These are phyloP conservation scores for Leishmania lainsoni DNA, from an alignment of 208 protist genomes.

Conservation along the genomic window DNA sequence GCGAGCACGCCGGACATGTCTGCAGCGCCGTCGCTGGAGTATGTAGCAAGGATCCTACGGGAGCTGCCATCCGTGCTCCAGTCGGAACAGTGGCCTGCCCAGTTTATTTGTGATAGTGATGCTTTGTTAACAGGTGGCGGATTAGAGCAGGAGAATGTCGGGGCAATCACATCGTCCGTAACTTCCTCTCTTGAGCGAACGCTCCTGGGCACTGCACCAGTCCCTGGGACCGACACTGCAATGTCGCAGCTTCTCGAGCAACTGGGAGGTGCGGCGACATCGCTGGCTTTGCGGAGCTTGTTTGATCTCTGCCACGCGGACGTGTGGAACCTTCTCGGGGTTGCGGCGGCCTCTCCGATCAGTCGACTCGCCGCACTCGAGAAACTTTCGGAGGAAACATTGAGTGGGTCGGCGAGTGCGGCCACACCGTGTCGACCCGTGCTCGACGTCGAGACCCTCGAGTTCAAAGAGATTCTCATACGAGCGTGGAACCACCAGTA, in stretches of 20 bases:
- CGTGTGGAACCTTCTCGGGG: conserved; percentile 27
- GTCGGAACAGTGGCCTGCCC: conserved; percentile 44
- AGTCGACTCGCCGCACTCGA: conserved; percentile 31
- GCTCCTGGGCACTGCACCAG: not conserved
- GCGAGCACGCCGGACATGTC: not conserved
- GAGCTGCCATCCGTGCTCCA: conserved; percentile 28
- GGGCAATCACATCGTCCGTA: not conserved
- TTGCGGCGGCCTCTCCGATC: conserved; percentile 21
- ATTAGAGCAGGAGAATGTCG: not conserved
- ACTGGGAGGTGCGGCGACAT: conserved; percentile 26
- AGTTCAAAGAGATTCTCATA: conserved; percentile 42
- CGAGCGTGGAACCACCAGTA: conserved; percentile 54
- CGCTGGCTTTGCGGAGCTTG: conserved; percentile 26
- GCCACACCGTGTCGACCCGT: conserved; percentile 1
- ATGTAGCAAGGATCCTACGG: conserved; percentile 34
- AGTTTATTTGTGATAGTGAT: conserved; percentile 32
- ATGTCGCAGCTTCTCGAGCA: conserved; percentile 4
- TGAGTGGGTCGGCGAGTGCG: not conserved
- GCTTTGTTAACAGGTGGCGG: not conserved
- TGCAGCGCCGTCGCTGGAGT: conserved; percentile 11
- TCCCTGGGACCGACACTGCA: not conserved
- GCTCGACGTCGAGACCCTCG: conserved; percentile 20
- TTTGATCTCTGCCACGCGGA: conserved; percentile 12
- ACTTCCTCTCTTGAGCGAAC: not conserved
- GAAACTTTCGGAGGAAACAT: conserved; percentile 11